phyloP scores from a whole-genome alignment of 805 yeast genomes.

The Pichia ethanolica region DNA sequence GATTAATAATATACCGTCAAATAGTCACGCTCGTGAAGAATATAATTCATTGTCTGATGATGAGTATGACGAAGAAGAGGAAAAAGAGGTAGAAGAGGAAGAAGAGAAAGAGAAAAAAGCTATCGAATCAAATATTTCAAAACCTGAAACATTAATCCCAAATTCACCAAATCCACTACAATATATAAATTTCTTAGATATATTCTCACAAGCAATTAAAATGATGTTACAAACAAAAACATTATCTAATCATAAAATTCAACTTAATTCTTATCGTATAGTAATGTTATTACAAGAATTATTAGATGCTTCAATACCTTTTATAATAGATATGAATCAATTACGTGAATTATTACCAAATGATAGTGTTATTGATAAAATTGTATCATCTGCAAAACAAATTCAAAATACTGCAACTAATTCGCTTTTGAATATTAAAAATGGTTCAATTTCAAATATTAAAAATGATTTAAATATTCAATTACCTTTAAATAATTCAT shows the following conservation, averaged over 20 bases:
- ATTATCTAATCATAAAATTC: conserved; percentile 50
- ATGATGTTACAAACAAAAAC: conserved; percentile 39
- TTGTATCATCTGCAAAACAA: conserved; percentile 36
- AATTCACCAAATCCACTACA: conserved; percentile 34
- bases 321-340: conserved; percentile 61
- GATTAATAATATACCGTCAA: not conserved
- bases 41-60: not conserved
- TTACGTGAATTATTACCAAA: conserved; percentile 65
- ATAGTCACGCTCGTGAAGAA: not conserved
- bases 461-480: conserved; percentile 10
- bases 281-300: conserved; percentile 67
- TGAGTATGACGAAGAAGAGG: conserved; percentile 1
- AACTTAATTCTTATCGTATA: conserved; percentile 62
- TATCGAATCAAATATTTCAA: not conserved
- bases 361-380: conserved; percentile 45
- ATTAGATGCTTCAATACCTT: conserved; percentile 72
- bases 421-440: conserved; percentile 24
- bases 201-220: conserved; percentile 32
- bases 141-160: not conserved
- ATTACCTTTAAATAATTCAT: not conserved
- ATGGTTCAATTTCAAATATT: conserved; percentile 10
- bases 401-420: conserved; percentile 26
- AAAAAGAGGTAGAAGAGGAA: conserved; percentile 2
- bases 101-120: conserved; percentile 1
- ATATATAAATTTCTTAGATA: conserved; percentile 35